Percentiles rank a stretch among this genome's conserved stretches.
Conservation (phyloP, 1,284 basidiomycete species). For the Trametes sp. region DNA sequence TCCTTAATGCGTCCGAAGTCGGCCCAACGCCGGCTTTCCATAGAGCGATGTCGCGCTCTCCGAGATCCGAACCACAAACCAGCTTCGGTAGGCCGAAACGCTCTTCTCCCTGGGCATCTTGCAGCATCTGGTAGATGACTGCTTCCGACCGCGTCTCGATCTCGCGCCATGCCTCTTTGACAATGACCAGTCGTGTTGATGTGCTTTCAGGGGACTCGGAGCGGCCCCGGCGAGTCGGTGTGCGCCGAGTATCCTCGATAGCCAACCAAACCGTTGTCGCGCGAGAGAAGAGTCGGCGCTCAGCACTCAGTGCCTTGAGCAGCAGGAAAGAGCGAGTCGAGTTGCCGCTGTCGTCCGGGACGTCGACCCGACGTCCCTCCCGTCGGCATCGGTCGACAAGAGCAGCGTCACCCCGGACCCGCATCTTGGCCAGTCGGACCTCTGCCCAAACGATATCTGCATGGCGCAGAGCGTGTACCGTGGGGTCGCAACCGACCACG, state of each 20-base stretch:
- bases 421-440: neutral
- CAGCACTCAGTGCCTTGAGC: constrained; percentile 7
- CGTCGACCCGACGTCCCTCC: neutral
- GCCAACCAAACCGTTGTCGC: constrained; percentile 16
- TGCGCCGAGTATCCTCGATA: neutral
- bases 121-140: constrained; percentile 4
- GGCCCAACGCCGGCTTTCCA: constrained; percentile 10
- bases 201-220: too few species aligned
- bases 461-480: neutral
- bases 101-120: neutral
- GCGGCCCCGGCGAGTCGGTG: neutral
- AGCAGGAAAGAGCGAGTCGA: neutral
- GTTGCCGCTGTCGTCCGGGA: neutral
- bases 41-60: constrained; percentile 8
- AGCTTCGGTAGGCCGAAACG: constrained; percentile 9
- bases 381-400: too few species aligned
- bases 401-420: too few species aligned
- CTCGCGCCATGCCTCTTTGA: constrained; percentile 29
- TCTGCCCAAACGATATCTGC: neutral
- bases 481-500: constrained; percentile 15
- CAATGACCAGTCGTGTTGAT: constrained; percentile 6
- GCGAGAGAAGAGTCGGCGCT: constrained; percentile 19
- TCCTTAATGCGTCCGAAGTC: too few species aligned
- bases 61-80: constrained; percentile 13
- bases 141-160: constrained; percentile 4